Evolutionary conservation across 2,329 filamentous ascomycete species (phyloP).

Genomic region (Fusarium sp.): DNA sequence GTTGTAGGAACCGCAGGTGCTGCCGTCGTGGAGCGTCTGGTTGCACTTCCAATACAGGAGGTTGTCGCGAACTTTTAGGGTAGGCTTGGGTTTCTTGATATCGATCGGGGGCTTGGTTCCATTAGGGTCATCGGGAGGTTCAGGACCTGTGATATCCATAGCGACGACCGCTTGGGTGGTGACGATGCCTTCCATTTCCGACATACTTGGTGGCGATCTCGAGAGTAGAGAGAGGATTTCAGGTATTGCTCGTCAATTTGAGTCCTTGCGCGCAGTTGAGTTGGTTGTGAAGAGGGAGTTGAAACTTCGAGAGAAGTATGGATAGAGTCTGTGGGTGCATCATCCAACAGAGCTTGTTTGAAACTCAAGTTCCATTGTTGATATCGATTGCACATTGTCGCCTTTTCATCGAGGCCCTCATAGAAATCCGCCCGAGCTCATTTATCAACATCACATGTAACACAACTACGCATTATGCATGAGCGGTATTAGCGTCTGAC

Average conservation of each 20-base stretch:
- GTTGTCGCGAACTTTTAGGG: conserved; percentile 25
- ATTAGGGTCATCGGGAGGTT: not conserved
- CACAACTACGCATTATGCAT: conserved; percentile 25
- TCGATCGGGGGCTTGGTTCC: conserved; percentile 10
- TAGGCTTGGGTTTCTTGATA: conserved; percentile 18
- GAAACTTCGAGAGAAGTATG: not conserved
- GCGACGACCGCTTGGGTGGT: conserved; percentile 6
- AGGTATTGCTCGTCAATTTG: not conserved
- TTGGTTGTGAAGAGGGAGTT: not conserved
- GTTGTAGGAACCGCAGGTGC: conserved; percentile 23
- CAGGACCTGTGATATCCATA: conserved; percentile 17
- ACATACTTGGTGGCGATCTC: not conserved
- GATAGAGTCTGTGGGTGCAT: conserved; percentile 6
- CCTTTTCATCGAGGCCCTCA: conserved; percentile 9
- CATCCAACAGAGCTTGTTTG: not conserved
- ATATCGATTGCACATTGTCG: conserved; percentile 4
- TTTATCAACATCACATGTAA: conserved; percentile 22
- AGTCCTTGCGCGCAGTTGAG: not conserved
- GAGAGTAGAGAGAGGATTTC: not conserved
- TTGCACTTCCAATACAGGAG: conserved; percentile 34
- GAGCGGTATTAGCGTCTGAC: conserved; percentile 4
- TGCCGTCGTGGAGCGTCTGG: conserved; percentile 24
- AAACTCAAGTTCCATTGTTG: conserved; percentile 12
- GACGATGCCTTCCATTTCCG: conserved; percentile 22
- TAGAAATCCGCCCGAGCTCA: conserved; percentile 13